phyloP scores from a whole-genome alignment of 169 alveolate genomes.

The Cytauxzoon felis region DNA sequence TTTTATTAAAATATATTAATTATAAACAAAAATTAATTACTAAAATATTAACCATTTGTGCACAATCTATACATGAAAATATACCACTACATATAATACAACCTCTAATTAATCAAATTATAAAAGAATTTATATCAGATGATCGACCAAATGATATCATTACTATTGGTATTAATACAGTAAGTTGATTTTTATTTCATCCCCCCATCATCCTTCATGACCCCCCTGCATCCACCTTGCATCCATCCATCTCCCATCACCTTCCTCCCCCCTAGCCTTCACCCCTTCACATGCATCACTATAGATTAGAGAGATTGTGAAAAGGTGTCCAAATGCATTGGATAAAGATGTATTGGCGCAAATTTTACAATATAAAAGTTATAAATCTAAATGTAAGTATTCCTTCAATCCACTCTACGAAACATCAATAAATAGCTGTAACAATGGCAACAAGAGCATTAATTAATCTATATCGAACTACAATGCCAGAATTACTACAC shows the following conservation, averaged over 20 bases:
- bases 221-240: not conserved
- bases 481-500: conserved; percentile 75
- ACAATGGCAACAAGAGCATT: conserved; percentile 81
- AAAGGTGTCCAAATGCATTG: conserved; percentile 80
- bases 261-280: not conserved
- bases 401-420: not conserved
- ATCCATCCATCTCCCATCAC: not conserved
- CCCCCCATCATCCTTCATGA: not conserved
- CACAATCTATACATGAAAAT: conserved; percentile 83
- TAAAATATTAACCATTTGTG: conserved; percentile 79
- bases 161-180: conserved; percentile 46
- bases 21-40: conserved; percentile 83
- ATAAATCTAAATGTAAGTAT: conserved; percentile 71
- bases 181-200: conserved; percentile 9
- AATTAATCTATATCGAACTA: conserved; percentile 80
- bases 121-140: conserved; percentile 38
- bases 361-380: conserved; percentile 71
- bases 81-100: conserved; percentile 81
- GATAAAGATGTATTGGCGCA: conserved; percentile 70
- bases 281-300: not conserved
- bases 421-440: conserved; percentile 58
- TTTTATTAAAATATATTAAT: conserved; percentile 65
- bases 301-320: conserved; percentile 78
- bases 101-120: conserved; percentile 66
- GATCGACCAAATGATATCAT: conserved; percentile 52